Evolutionary conservation across 345 rosid species (phyloP), one percentile per base, ranked within the genome.

Genomic region (Citrus cavaleriei): DNA sequence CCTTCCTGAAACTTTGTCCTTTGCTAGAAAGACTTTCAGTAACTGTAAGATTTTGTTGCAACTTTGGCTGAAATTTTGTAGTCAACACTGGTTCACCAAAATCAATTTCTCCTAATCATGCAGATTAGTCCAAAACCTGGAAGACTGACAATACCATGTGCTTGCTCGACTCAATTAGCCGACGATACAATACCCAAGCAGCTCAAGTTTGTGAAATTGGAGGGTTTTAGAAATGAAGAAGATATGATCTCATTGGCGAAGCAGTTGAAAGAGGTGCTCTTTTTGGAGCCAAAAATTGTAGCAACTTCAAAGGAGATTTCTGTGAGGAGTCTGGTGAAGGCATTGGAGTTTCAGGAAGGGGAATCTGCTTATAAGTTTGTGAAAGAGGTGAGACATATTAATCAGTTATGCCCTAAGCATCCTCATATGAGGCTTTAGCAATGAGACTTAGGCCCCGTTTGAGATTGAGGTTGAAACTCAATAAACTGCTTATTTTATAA

Each of bases 151-250:
- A 4, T n/a, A 30, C 38, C 77, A 12, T 51, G n/a, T 7, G 42
- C n/a, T 0, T 18, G 7, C 25, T 61, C 76, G 19, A 78, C 63
- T 7, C 4, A 74, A 38, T 19, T 13, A 12, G 16, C 1, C 2
- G 9, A 24, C 3, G 2, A 25, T 25, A 40, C 10, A 35, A 38
- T 5, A 10, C 7, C 63, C 22, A 4, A 22, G 13, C 77, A 80
- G 78, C 83, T 89, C 27, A 81, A 84, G 68, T 10, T 84, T 46
- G 87, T 89, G 14, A 87, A 84, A 81, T 19, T 89, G 77, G 91
- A 87, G 24, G 90, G 90, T 54, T 83, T 84, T 66, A 69, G 42
- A 74, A 81, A 66, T 28, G 73, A 72, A 72, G 81, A 73, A 2
- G 82, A 82, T 30, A 83, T 78, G 73, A 78, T 72, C 61, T 69